Percentiles rank a stretch among this genome's conserved stretches.
phyloP scores from a whole-genome alignment of 768 basidiomycete genomes.

The Leccinum truebloodii region DNA sequence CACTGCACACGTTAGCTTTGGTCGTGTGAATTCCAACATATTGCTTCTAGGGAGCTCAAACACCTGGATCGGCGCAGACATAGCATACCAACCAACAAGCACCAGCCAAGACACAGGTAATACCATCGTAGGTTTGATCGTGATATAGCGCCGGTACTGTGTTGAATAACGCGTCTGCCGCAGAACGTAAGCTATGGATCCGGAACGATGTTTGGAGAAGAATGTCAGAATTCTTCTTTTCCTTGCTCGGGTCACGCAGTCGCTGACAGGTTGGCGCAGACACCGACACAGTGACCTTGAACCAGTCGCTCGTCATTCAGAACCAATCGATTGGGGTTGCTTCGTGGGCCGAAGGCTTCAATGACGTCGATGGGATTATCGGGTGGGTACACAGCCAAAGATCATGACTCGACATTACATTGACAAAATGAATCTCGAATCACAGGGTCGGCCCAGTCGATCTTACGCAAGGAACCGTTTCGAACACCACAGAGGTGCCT shows the following conservation, averaged over 20 bases:
- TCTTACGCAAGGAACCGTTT: conserved; percentile 46
- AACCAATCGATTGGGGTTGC: conserved; percentile 52
- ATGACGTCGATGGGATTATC: conserved; percentile 52
- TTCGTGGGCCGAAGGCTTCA: conserved; percentile 42
- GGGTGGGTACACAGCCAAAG: conserved; percentile 32
- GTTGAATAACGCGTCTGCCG: neutral
- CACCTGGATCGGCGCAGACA: conserved; percentile 58
- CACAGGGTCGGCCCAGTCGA: conserved; percentile 51
- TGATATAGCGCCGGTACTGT: neutral
- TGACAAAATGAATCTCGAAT: neutral
- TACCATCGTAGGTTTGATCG: conserved; percentile 32
- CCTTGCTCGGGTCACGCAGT: neutral
- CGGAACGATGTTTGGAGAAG: conserved; percentile 53
- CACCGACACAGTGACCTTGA: conserved; percentile 49
- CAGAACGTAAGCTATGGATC: conserved; percentile 57
- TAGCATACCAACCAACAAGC: conserved; percentile 44
- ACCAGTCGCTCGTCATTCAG: conserved; percentile 40
- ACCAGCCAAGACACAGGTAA: conserved; percentile 45
- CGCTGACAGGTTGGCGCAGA: conserved; percentile 30
- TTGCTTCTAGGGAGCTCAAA: conserved; percentile 42
- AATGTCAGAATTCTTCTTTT: conserved; percentile 38
- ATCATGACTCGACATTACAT: neutral
- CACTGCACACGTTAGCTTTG: neutral
- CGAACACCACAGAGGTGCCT: conserved; percentile 36
- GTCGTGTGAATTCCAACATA: neutral